These are phyloP conservation scores for Lentinula raphanica DNA, from an alignment of 768 basidiomycete species.

Conservation along the genomic window DNA sequence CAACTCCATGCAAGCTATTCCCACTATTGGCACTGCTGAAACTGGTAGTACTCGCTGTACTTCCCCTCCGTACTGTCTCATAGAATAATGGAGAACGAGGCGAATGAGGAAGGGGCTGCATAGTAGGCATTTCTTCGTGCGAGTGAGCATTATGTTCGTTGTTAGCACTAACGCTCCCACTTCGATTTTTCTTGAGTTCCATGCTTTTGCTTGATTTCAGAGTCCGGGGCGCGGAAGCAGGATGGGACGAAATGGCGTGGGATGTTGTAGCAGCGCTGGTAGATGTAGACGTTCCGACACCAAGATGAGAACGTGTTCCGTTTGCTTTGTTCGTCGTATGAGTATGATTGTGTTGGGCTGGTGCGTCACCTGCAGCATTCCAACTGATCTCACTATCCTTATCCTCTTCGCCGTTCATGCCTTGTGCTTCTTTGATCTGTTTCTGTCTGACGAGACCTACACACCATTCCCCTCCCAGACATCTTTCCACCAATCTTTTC, in stretches of 20 bases:
- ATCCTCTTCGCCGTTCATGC: not conserved
- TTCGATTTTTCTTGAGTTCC: conserved; percentile 43
- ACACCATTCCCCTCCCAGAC: conserved; percentile 85
- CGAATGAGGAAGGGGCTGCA: conserved; percentile 21
- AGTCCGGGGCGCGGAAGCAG: conserved; percentile 24
- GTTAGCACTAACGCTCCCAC: conserved; percentile 5
- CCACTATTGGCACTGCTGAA: conserved; percentile 16
- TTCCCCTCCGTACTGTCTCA: conserved; percentile 30
- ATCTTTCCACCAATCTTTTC: conserved; percentile 85
- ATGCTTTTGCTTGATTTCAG: conserved; percentile 64
- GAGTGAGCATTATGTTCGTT: not conserved
- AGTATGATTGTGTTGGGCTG: conserved; percentile 10
- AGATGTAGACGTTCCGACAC: conserved; percentile 11
- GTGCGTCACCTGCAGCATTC: not conserved
- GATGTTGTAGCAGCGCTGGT: not conserved
- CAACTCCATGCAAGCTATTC: not conserved
- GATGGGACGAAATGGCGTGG: not conserved
- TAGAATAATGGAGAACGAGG: conserved; percentile 26
- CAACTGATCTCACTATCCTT: conserved; percentile 9
- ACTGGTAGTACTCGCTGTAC: conserved; percentile 34
- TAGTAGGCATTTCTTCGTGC: not conserved
- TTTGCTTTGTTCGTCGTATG: conserved; percentile 6
- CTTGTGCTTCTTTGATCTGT: not conserved
- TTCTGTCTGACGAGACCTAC: conserved; percentile 44
- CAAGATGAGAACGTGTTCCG: conserved; percentile 15